Evolutionary conservation across 2,329 filamentous ascomycete genomes (phyloP), one percentile per base, ranked within the genome.

Genomic region (Nothomitra cinnamomea): DNA sequence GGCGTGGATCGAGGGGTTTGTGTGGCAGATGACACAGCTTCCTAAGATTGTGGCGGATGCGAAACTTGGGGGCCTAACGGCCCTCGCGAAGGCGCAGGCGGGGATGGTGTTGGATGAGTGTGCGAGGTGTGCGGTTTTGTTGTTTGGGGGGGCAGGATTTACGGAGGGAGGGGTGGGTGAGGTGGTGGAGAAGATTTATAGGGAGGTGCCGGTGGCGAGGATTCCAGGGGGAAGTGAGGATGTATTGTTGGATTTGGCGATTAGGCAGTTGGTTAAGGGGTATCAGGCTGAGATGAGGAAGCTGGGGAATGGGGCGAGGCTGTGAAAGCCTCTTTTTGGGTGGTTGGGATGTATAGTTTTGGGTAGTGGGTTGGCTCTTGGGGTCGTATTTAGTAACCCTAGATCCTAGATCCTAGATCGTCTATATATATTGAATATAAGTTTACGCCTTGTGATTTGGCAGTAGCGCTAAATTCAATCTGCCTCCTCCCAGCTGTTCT

Each of bases 61-160:
- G 1, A 74, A 84, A 61, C 69, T 88, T 1, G 85, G 84, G 1
- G 85, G 85, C 0, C 65, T 86, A 61, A 87, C 82, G 2, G 84
- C 82, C 1, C 68, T 86, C 64, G 76, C 77, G 13, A 88, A 89
- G 67, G 84, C 83, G 1, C 80, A 86, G 61, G 75, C 78, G 0
- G 85, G 79, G 1, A 82, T 84, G 58, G 82, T 87, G 12, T 60
- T 87, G 45, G 81, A 83, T 57, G 80, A 85, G 63, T 85, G 82
- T 62, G 81, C 83, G 2, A 76, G 82, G 60, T 79, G 75, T 53
- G 82, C 83, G 0, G 75, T 85, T 48, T 64, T 87, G 54, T 65
- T 88, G 22, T 87, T 87, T 63, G 84, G 84, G 2, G 84, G 85
- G 1, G 85, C 82, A 62, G 84, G 83, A 0, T 85, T 79, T 59